These are phyloP conservation scores for Suillus variegatus DNA, from an alignment of 768 basidiomycete genomes.

Conservation along the genomic window DNA sequence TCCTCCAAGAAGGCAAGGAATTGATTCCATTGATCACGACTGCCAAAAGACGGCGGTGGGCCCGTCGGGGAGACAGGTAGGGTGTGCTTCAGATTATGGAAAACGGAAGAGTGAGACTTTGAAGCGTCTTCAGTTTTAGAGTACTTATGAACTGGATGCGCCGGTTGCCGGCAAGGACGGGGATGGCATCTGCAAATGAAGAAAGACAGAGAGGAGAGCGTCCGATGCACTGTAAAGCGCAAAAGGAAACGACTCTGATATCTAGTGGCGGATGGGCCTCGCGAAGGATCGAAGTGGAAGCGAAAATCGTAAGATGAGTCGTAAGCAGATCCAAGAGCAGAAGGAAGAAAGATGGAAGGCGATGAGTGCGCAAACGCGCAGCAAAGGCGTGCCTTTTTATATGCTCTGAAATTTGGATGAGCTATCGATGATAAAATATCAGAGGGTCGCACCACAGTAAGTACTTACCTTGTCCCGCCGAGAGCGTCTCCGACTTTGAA, in stretches of 20 bases:
- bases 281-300: conserved; percentile 39
- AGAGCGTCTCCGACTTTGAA: conserved; percentile 15
- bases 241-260: conserved; percentile 37
- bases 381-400: conserved; percentile 91
- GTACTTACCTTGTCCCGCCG: conserved; percentile 22
- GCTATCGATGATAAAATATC: conserved; percentile 21
- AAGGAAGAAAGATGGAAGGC: conserved; percentile 30
- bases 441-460: not conserved
- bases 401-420: conserved; percentile 31
- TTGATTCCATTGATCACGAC: conserved; percentile 74
- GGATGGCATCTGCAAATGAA: conserved; percentile 78
- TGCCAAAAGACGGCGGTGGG: conserved; percentile 64
- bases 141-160: conserved; percentile 69
- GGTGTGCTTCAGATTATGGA: conserved; percentile 56
- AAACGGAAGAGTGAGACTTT: conserved; percentile 41
- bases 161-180: conserved; percentile 64
- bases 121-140: conserved; percentile 42
- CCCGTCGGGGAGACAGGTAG: conserved; percentile 61
- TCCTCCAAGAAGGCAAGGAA: conserved; percentile 71
- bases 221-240: conserved; percentile 45
- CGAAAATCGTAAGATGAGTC: conserved; percentile 68
- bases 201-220: conserved; percentile 41
- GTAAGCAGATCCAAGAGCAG: conserved; percentile 47
- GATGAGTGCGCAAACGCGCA: conserved; percentile 79
- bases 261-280: conserved; percentile 46